Percentiles rank a stretch among this genome's conserved stretches.
Conservation (phyloP, 2,329 filamentous ascomycete genomes). For the Elsinoe arachidis region DNA sequence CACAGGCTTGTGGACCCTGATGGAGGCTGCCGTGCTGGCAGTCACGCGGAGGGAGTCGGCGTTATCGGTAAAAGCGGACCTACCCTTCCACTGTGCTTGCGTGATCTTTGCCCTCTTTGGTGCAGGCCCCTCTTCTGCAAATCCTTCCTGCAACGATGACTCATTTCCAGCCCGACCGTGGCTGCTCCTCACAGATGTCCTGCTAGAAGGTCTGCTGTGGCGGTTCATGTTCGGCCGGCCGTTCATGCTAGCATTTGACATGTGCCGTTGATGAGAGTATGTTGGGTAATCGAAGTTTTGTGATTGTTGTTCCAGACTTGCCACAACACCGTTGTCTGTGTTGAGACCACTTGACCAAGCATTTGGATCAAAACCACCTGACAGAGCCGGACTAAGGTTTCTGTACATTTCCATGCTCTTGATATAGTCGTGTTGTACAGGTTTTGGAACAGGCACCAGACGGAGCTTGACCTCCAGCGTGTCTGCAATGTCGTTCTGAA, state of each 20-base stretch:
- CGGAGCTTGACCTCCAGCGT: conserved; percentile 89
- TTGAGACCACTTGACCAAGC: conserved; percentile 65
- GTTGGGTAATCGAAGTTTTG: conserved; percentile 3
- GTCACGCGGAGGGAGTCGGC: conserved; percentile 70
- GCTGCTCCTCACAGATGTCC: conserved; percentile 30
- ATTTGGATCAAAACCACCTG: conserved; percentile 56
- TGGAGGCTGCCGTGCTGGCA: conserved; percentile 79
- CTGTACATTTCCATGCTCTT: conserved; percentile 54
- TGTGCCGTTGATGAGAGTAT: conserved; percentile 7
- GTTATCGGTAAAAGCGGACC: conserved; percentile 61
- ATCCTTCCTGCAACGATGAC: conserved; percentile 15
- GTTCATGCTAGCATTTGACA: conserved; percentile 12
- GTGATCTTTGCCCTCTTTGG: conserved; percentile 76
- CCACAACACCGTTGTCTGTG: neutral
- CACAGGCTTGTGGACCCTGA: conserved; percentile 74
- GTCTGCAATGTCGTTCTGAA: conserved; percentile 73
- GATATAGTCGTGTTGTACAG: conserved; percentile 51
- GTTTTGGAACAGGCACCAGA: conserved; percentile 66
- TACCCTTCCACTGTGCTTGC: conserved; percentile 62
- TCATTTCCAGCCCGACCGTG: conserved; percentile 10
- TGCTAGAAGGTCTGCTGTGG: conserved; percentile 27
- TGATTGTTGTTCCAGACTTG: conserved; percentile 9
- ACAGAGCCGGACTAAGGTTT: conserved; percentile 48
- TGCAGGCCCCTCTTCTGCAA: conserved; percentile 44
- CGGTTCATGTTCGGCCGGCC: neutral